Evolutionary conservation across 345 rosid species (phyloP).

Genomic region (Populus ilicifolia): DNA sequence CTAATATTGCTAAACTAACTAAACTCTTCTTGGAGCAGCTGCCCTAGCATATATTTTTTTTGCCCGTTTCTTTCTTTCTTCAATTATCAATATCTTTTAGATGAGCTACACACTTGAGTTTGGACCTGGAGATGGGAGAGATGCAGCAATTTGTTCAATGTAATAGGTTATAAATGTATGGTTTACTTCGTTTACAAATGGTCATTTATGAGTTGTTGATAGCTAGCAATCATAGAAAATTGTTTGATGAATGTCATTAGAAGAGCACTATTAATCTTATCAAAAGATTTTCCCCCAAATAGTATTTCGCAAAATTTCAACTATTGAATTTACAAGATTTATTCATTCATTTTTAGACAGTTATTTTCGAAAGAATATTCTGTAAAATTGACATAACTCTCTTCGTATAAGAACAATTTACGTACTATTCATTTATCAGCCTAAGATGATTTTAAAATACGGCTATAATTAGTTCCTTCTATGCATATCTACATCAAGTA

Average conservation of each 20-base stretch:
- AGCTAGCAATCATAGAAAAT: not conserved
- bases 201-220: not conserved
- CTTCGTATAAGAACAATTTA: no score
- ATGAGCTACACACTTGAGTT: not conserved
- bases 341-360: not conserved
- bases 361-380: not conserved
- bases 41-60: not conserved
- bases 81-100: not conserved
- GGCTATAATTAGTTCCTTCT: not conserved
- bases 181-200: not conserved
- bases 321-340: not conserved
- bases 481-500: not conserved
- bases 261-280: not conserved
- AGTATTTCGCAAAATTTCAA: not conserved
- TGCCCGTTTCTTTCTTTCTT: not conserved
- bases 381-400: no score
- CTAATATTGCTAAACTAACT: conserved; percentile 22
- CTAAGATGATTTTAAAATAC: not conserved
- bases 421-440: not conserved
- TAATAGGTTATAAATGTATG: not conserved
- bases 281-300: not conserved
- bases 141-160: not conserved
- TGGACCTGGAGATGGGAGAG: not conserved
- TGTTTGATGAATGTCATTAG: not conserved
- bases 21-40: conserved; percentile 42